Percentiles rank a stretch among this genome's conserved stretches.
These are phyloP conservation scores for Cochlearia excelsa DNA, from an alignment of 345 rosid species.

Conservation along the genomic window DNA sequence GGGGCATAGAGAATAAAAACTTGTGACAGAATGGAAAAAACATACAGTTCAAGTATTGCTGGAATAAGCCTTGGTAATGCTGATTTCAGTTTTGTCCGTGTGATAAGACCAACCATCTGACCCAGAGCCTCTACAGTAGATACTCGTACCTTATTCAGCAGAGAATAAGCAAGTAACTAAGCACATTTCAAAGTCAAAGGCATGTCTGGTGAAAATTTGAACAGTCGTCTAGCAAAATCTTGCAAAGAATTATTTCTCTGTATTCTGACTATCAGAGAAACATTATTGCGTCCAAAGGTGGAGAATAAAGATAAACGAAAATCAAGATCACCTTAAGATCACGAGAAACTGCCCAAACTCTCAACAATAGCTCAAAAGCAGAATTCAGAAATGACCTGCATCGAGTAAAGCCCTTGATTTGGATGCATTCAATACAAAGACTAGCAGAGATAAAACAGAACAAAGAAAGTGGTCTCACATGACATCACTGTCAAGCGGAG, in stretches of 20 bases:
- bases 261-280: conserved; percentile 15
- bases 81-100: conserved; percentile 75
- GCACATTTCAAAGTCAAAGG: conserved; percentile 14
- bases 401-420: conserved; percentile 29
- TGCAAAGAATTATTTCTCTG: conserved; percentile 3
- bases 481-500: conserved; percentile 76
- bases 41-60: conserved; percentile 84
- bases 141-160: conserved; percentile 64
- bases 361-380: conserved; percentile 86
- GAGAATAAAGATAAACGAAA: conserved; percentile 13
- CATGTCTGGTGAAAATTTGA: conserved; percentile 11
- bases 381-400: conserved; percentile 90
- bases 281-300: conserved; percentile 8
- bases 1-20: conserved; percentile 9
- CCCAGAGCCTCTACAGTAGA: conserved; percentile 94
- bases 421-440: conserved; percentile 20
- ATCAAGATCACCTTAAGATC: conserved; percentile 70
- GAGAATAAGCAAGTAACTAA: conserved; percentile 27
- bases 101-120: conserved; percentile 92
- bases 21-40: conserved; percentile 24
- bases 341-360: conserved; percentile 90
- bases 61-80: conserved; percentile 93
- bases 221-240: conserved; percentile 10
- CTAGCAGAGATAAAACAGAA: conserved; percentile 27
- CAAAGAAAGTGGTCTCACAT: conserved; percentile 57